Conservation (phyloP, 2,329 filamentous ascomycete genomes). For the Neonectria ditissima region DNA sequence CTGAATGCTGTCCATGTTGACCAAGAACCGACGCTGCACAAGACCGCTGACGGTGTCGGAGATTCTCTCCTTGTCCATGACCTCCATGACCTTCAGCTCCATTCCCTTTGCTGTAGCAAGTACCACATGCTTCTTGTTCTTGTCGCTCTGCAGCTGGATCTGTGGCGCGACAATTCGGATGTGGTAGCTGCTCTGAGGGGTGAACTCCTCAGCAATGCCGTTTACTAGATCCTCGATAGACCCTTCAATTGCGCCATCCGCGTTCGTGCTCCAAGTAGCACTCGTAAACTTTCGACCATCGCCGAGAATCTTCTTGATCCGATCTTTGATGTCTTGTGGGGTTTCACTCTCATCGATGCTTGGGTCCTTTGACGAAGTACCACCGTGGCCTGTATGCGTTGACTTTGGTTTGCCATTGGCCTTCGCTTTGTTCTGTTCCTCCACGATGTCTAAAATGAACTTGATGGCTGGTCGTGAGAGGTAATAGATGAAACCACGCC, state of each 20-base stretch:
- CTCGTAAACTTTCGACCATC: constrained; percentile 85
- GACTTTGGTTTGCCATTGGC: constrained; percentile 47
- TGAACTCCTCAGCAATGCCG: constrained; percentile 88
- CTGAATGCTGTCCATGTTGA: constrained; percentile 97
- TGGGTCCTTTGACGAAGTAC: constrained; percentile 52
- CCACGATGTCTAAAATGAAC: constrained; percentile 97
- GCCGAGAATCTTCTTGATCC: constrained; percentile 85
- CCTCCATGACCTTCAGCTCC: constrained; percentile 96
- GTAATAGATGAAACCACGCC: constrained; percentile 97
- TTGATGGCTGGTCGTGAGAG: constrained; percentile 95
- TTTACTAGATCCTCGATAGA: constrained; percentile 73
- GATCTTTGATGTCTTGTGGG: constrained; percentile 78
- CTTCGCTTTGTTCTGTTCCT: constrained; percentile 87
- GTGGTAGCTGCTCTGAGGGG: constrained; percentile 92
- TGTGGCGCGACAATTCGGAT: constrained; percentile 95
- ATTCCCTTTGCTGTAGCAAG: constrained; percentile 97
- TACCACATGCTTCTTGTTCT: constrained; percentile 96
- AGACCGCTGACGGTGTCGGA: constrained; percentile 94
- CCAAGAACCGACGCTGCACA: constrained; percentile 91
- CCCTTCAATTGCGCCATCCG: constrained; percentile 51
- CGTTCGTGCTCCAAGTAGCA: constrained; percentile 48
- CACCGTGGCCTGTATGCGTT: constrained; percentile 43
- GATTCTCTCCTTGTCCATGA: constrained; percentile 96
- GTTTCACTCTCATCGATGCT: constrained; percentile 67
- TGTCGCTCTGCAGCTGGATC: constrained; percentile 98